Conservation (phyloP, 306 rosid species). For the Albizia julibrissin region DNA sequence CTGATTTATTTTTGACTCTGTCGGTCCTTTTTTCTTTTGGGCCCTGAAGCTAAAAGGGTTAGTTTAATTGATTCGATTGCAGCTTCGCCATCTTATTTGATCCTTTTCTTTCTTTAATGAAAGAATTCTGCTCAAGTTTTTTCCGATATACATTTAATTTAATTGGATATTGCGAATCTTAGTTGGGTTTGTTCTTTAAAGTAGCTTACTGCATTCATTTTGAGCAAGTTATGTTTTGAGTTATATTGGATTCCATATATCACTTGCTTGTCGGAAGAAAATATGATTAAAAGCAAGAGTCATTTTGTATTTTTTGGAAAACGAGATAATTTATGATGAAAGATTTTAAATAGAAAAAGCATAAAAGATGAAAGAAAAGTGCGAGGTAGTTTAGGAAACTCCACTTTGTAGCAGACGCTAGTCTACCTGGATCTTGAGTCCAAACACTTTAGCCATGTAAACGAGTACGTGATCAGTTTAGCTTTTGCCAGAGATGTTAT, state of each 20-base stretch:
- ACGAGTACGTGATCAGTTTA: not conserved
- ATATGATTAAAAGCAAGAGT: not conserved
- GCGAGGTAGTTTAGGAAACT: constrained; percentile 6
- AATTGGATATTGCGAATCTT: not conserved
- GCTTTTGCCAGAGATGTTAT: not conserved
- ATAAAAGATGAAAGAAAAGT: not conserved
- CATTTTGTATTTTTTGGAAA: not conserved
- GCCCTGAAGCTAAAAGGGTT: not conserved
- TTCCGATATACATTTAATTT: not conserved
- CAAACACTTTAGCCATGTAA: not conserved
- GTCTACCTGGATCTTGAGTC: too few relatives aligned
- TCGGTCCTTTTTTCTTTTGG: not conserved
- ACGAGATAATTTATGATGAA: not conserved
- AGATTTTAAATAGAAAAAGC: not conserved
- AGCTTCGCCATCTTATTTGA: constrained; percentile 3
- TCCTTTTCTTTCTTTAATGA: not conserved
- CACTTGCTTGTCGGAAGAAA: not conserved
- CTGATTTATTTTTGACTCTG: not conserved
- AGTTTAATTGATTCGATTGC: not conserved
- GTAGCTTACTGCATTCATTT: not conserved
- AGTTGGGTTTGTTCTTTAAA: not conserved
- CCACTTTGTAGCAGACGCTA: too few relatives aligned
- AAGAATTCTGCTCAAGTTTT: not conserved
- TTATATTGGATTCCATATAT: not conserved
- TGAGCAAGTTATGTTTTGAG: not conserved